These are phyloP conservation scores for Paramecium biaurelia DNA, from an alignment of 73 alveolate genomes.

Conservation along the genomic window DNA sequence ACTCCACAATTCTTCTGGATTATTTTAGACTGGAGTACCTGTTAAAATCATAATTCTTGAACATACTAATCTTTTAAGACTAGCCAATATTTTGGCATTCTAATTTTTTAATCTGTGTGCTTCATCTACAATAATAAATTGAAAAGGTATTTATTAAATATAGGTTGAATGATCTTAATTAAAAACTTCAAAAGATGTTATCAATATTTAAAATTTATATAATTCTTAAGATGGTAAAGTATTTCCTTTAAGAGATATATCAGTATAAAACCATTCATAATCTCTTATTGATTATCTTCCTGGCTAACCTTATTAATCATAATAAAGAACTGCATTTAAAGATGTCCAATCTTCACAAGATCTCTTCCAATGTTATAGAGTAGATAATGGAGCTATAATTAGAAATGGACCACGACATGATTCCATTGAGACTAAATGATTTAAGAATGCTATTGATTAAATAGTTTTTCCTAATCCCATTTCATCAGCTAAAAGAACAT, in stretches of 20 bases:
- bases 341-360: constrained; percentile 92
- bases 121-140: constrained; percentile 96
- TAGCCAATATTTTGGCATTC: constrained; percentile 88
- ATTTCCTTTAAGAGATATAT: constrained; percentile 78
- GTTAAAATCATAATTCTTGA: constrained; percentile 83
- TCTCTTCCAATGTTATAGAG: constrained; percentile 91
- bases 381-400: constrained; percentile 89
- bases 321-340: constrained; percentile 82
- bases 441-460: constrained; percentile 89
- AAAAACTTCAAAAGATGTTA: constrained; percentile 95
- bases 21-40: constrained; percentile 98
- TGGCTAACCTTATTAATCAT: constrained; percentile 80
- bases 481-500: constrained; percentile 90
- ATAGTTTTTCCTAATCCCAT: constrained; percentile 98
- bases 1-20: constrained; percentile 98
- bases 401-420: constrained; percentile 84
- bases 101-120: constrained; percentile 98
- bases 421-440: constrained; percentile 59
- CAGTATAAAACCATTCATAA: constrained; percentile 87
- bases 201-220: constrained; percentile 78
- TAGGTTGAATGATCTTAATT: constrained; percentile 82
- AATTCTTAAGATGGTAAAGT: constrained; percentile 70
- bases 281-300: constrained; percentile 80
- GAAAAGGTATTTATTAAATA: constrained; percentile 81
- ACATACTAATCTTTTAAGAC: constrained; percentile 92